phyloP scores from a whole-genome alignment of 2,329 filamentous ascomycete species.

The Aureobasidium sp. region DNA sequence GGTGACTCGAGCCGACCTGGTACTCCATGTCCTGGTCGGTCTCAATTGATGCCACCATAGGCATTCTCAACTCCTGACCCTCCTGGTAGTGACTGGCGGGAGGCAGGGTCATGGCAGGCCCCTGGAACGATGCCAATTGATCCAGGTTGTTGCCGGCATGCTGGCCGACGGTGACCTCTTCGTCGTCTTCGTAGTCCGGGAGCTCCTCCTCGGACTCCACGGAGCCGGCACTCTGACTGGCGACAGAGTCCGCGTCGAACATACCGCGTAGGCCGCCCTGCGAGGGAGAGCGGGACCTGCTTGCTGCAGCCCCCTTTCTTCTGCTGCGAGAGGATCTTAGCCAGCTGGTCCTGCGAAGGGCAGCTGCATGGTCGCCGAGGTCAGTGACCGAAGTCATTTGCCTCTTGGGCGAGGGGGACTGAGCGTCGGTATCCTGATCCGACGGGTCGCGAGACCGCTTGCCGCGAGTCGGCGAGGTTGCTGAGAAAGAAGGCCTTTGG shows the following conservation, averaged over 20 bases:
- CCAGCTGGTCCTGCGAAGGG: constrained; percentile 3
- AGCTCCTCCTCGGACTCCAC: constrained; percentile 7
- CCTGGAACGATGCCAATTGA: not conserved
- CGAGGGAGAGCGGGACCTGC: constrained; percentile 2
- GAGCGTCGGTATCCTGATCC: not conserved
- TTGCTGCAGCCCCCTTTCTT: constrained; percentile 5
- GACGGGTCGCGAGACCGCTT: constrained; percentile 13
- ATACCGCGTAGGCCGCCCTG: not conserved
- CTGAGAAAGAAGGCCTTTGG: not conserved
- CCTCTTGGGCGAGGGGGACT: constrained; percentile 9
- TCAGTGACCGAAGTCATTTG: constrained; percentile 10
- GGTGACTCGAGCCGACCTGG: constrained; percentile 4
- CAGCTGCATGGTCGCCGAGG: constrained; percentile 2
- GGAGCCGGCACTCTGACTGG: not conserved
- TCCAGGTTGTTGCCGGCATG: constrained; percentile 1
- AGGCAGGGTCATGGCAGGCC: not conserved
- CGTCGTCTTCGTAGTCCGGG: not conserved
- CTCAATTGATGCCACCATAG: constrained; percentile 6
- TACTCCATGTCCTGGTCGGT: not conserved
- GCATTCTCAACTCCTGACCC: not conserved
- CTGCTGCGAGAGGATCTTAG: not conserved
- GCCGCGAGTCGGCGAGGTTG: not conserved
- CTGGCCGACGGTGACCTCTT: constrained; percentile 1
- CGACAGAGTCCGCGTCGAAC: constrained; percentile 1
- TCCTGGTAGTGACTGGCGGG: not conserved